Evolutionary conservation across 768 basidiomycete species (phyloP), one percentile per base, ranked within the genome.

Genomic region (Termitomyces sp.): DNA sequence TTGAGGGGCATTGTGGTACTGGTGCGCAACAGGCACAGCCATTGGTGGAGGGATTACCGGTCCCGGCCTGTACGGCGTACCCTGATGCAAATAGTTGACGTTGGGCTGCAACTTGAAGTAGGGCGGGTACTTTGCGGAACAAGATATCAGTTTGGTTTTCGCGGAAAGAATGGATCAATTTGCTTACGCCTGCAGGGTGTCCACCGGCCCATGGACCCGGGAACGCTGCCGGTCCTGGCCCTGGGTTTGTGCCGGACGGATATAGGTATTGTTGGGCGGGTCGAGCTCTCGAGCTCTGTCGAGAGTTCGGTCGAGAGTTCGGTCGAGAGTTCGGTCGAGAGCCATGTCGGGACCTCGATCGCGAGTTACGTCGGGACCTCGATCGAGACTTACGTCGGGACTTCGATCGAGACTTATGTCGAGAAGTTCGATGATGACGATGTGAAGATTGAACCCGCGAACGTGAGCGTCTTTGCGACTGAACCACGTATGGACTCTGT

Each of bases 141-240:
- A 30, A 40, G 8, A 3, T 40, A 33, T 57, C 10, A 43, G 13
- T 32, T 13, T 26, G 23, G 23, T 23, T 28, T 18, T 2, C 14
- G 14, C 18, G 30, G 16, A 6, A n/a, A 43, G 9, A 35, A 33
- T 32, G 8, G 16, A 32, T 23, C 12, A 43, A 56, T 30, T 9
- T 40, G 50, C 63, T 56, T 48, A 64, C 63, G 3, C 40, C 41
- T 40, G 50, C 40, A 10, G 60, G 4, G 20, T 30, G 52, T 26
- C 32, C 35, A 2, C 57, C 63, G n/a, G 32, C 1, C 35, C 20
- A 30, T 23, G 43, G 57, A 16, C 50, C 51, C 1, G 57, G 38
- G 36, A 51, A 51, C 14, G 12, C 9, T 16, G 30, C 30, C 6
- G 30, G 30, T 30, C 30, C 30, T 30, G 50, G 10, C n/a, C 18